Conservation (phyloP, 768 basidiomycete genomes). For the Lepiota venenata region DNA sequence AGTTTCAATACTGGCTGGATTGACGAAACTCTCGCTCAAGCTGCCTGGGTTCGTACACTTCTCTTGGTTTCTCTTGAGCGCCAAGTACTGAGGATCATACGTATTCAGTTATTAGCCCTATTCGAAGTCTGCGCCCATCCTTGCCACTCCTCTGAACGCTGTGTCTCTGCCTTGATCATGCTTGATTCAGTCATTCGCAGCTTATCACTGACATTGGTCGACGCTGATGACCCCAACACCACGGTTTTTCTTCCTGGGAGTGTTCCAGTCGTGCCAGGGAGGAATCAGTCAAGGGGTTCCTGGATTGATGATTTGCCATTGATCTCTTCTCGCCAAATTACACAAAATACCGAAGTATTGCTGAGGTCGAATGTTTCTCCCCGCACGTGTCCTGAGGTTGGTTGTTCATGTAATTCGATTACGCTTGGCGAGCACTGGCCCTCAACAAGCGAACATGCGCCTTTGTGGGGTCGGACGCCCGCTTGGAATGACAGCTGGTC, state of each 20-base stretch:
- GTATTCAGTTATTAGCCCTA: slow-evolving; percentile 55
- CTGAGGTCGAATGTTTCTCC: slow-evolving; percentile 6
- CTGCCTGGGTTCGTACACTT: slow-evolving; percentile 58
- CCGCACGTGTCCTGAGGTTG: slow-evolving; percentile 18
- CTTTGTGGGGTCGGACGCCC: slow-evolving; percentile 61
- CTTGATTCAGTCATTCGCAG: slow-evolving; percentile 68
- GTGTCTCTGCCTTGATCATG: slow-evolving; percentile 52
- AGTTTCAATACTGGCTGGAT: slow-evolving; percentile 71
- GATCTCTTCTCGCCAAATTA: background rate
- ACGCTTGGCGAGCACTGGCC: slow-evolving; percentile 53
- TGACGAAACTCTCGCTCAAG: slow-evolving; percentile 70
- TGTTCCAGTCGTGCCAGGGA: slow-evolving; percentile 42
- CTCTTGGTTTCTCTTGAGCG: background rate
- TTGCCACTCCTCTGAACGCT: slow-evolving; percentile 48
- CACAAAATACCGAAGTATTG: background rate
- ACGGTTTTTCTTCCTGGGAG: slow-evolving; percentile 44
- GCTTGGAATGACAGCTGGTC: slow-evolving; percentile 59
- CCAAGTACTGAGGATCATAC: background rate
- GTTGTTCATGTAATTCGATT: slow-evolving; percentile 46
- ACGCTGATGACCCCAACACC: slow-evolving; percentile 50
- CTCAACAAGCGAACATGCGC: slow-evolving; percentile 47
- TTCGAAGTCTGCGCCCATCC: slow-evolving; percentile 76
- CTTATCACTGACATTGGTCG: slow-evolving; percentile 56
- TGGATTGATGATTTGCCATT: slow-evolving; percentile 21
- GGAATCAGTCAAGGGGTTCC: slow-evolving; percentile 4